These are phyloP conservation scores for Catharanthus roseus DNA, from an alignment of 257 asterid genomes.

Conservation along the genomic window DNA sequence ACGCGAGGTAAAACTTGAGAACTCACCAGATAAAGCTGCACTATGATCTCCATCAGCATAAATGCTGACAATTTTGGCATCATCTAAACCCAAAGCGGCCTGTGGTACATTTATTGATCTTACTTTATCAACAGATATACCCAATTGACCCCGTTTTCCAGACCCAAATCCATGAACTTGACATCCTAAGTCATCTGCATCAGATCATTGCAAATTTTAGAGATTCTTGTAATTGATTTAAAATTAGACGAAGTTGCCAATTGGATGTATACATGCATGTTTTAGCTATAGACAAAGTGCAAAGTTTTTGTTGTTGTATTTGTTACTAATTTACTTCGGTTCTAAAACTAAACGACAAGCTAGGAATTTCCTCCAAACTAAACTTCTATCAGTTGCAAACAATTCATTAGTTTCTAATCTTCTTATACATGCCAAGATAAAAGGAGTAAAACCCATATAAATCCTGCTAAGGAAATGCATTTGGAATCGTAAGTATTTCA, in stretches of 20 bases:
- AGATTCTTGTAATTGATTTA: not conserved
- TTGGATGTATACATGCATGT: not conserved
- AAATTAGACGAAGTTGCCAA: not conserved
- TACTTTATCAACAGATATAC: slow-evolving; percentile 53
- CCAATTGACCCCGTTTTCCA: slow-evolving; percentile 90
- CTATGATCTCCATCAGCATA: slow-evolving; percentile 95
- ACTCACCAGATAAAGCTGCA: slow-evolving; percentile 72
- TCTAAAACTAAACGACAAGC: not conserved
- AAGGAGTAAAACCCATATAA: not conserved
- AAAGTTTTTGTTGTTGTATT: not conserved
- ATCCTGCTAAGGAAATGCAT: not conserved
- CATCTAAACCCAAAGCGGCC: slow-evolving; percentile 45
- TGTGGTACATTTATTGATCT: slow-evolving; percentile 57
- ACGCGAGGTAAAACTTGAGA: not conserved
- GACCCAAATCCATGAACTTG: slow-evolving; percentile 76
- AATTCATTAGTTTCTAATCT: not conserved
- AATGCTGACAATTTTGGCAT: slow-evolving; percentile 32
- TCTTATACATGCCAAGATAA: not conserved
- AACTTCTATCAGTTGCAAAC: not conserved
- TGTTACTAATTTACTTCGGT: not conserved
- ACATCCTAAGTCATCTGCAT: slow-evolving; percentile 37
- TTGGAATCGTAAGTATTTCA: not conserved
- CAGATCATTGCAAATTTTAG: not conserved
- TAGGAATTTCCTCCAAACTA: not conserved
- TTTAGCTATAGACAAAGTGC: not conserved